Evolutionary conservation across 768 basidiomycete species (phyloP).

Genomic region (Pisolithus orientalis): DNA sequence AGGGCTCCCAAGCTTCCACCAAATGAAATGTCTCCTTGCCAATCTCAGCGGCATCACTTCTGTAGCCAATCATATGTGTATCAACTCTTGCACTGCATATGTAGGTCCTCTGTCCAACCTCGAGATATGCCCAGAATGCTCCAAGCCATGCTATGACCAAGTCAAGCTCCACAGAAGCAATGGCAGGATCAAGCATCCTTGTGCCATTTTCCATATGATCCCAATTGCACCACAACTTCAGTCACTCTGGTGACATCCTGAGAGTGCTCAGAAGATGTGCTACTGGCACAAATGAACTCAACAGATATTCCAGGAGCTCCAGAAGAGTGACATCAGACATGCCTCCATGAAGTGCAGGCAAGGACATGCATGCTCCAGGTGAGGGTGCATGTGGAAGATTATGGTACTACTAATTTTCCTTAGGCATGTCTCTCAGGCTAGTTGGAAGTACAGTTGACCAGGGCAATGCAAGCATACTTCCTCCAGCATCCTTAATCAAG

Average conservation of each 20-base stretch:
- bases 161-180: too few species aligned
- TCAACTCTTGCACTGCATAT: not conserved
- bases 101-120: not conserved
- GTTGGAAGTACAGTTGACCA: not conserved
- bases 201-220: not conserved
- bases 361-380: too few species aligned
- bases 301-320: not conserved
- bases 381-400: too few species aligned
- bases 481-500: not conserved
- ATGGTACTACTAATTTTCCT: too few species aligned
- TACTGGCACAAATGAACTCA: not conserved
- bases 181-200: not conserved
- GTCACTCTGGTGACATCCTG: not conserved
- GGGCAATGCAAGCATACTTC: not conserved
- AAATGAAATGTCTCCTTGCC: too few species aligned
- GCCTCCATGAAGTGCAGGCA: too few species aligned
- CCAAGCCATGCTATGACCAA: not conserved
- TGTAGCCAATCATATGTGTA: not conserved
- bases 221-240: not conserved
- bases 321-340: not conserved
- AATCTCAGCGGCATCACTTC: too few species aligned
- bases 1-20: too few species aligned
- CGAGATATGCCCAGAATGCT: not conserved
- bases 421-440: too few species aligned
- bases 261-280: not conserved